Evolutionary conservation across 2,329 filamentous ascomycete genomes (phyloP).

Genomic region (Colletotrichum gigasporum): DNA sequence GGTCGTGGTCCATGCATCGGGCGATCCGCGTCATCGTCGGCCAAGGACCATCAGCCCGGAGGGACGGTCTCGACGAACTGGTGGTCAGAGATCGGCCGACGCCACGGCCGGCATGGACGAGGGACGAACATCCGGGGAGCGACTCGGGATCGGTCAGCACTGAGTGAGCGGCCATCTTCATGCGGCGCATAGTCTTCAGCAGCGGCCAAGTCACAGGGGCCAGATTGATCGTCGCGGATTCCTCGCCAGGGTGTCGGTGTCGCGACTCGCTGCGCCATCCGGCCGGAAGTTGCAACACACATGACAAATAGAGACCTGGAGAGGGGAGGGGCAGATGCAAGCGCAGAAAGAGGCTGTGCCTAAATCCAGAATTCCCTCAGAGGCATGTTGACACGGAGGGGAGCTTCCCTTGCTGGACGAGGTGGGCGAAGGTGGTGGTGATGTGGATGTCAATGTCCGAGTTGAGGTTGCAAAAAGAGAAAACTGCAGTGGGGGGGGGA

Average conservation of each 20-base stretch:
- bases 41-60: neutral
- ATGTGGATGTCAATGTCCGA: no score
- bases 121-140: neutral
- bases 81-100: neutral
- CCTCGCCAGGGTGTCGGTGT: neutral
- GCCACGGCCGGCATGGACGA: neutral
- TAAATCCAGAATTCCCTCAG: no score
- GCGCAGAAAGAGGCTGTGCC: neutral
- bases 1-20: neutral
- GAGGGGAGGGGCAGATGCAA: neutral
- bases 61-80: neutral
- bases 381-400: no score
- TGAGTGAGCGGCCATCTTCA: neutral
- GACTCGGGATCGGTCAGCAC: neutral
- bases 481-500: no score
- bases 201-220: conserved; percentile 2
- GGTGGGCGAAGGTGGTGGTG: no score
- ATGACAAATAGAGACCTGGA: no score
- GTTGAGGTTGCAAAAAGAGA: no score
- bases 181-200: neutral
- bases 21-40: neutral
- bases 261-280: neutral
- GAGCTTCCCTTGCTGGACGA: no score
- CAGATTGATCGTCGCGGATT: conserved; percentile 2
- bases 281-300: no score